These are phyloP conservation scores for Biancaea sappan DNA, from an alignment of 306 rosid species.

Conservation along the genomic window DNA sequence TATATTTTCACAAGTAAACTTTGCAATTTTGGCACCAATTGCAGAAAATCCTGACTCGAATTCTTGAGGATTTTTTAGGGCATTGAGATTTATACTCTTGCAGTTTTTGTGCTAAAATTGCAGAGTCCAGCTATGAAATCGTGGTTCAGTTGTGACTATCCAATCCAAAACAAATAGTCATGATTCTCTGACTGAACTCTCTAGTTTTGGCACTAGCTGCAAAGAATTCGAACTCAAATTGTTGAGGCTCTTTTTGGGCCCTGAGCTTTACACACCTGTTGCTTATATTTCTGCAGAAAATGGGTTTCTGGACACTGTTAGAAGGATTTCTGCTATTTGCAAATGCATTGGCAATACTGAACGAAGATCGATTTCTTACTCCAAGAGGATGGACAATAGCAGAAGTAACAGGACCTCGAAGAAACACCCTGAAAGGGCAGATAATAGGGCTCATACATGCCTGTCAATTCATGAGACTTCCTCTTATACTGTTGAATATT, in stretches of 20 bases:
- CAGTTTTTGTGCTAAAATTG: too few species aligned
- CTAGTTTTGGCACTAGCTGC: too few species aligned
- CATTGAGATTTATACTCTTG: too few species aligned
- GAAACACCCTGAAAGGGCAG: conserved; percentile 70
- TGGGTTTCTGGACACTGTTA: conserved; percentile 75
- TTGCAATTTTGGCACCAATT: too few species aligned
- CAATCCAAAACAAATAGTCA: too few species aligned
- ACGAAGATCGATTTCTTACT: conserved; percentile 86
- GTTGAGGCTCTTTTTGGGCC: background rate
- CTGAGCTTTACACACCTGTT: conserved; percentile 24
- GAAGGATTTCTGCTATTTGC: conserved; percentile 74
- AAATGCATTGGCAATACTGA: conserved; percentile 80
- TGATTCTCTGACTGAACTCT: too few species aligned
- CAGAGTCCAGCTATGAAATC: too few species aligned
- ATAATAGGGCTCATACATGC: conserved; percentile 70
- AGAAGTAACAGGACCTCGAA: conserved; percentile 53
- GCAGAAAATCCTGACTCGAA: too few species aligned
- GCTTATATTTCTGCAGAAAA: conserved; percentile 39
- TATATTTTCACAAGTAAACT: too few species aligned
- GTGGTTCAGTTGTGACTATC: too few species aligned
- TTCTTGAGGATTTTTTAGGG: too few species aligned
- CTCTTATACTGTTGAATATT: conserved; percentile 66
- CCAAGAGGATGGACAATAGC: conserved; percentile 81
- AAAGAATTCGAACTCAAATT: background rate
- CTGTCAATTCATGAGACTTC: conserved; percentile 73